These are phyloP conservation scores for Raddia distichophylla DNA, from an alignment of 176 grass and related monocot species.

Conservation along the genomic window DNA sequence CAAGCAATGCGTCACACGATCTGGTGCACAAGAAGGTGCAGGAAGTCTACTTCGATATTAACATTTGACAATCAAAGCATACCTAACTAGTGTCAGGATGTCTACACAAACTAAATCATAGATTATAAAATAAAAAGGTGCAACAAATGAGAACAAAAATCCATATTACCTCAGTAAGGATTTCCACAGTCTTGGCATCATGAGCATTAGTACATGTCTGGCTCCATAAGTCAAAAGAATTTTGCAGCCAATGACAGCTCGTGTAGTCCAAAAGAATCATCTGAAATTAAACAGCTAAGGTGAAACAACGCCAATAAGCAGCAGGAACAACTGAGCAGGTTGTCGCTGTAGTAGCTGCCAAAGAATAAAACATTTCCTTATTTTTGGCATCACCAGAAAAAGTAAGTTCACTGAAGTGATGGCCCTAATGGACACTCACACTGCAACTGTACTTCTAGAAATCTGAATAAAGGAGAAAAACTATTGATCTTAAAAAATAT, in stretches of 20 bases:
- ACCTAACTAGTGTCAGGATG: background rate
- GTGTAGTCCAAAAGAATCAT: constrained; percentile 89
- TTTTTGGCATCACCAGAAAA: constrained; percentile 5
- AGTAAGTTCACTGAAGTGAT: background rate
- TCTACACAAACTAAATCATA: constrained; percentile 19
- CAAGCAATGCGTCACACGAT: no score
- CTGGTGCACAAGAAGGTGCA: no score
- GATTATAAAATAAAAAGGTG: constrained; percentile 4
- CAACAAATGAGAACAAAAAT: constrained; percentile 40
- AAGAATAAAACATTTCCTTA: background rate
- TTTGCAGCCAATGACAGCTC: constrained; percentile 61
- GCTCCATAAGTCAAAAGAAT: constrained; percentile 66
- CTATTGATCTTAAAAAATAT: background rate
- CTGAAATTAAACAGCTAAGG: constrained; percentile 55
- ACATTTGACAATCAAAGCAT: background rate
- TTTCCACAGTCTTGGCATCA: constrained; percentile 74
- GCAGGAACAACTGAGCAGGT: background rate
- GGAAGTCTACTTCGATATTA: background rate
- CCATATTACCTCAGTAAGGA: constrained; percentile 67
- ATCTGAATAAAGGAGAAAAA: constrained; percentile 9
- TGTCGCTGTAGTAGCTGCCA: background rate
- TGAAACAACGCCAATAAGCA: constrained; percentile 39
- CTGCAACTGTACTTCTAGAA: background rate
- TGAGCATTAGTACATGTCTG: constrained; percentile 61
- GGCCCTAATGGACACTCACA: background rate